phyloP scores from a whole-genome alignment of 2,329 filamentous ascomycete genomes.

The Stemphylium vesicarium region DNA sequence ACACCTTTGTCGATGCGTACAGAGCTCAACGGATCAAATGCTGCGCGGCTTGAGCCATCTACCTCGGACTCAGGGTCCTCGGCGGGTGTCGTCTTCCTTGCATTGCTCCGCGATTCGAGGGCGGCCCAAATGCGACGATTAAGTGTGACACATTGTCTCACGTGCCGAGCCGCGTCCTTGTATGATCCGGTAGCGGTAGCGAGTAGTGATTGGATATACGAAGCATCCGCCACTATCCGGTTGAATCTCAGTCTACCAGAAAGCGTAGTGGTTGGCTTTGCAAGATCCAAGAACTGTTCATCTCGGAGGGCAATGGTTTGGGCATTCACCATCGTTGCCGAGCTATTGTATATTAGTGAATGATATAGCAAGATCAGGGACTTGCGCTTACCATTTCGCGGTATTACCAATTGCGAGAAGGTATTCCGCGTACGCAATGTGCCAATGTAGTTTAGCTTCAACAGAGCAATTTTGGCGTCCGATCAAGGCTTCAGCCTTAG shows the following conservation, averaged over 20 bases:
- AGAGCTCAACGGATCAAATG: constrained; percentile 38
- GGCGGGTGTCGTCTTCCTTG: constrained; percentile 21
- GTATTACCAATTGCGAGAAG: constrained; percentile 70
- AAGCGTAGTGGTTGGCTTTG: constrained; percentile 41
- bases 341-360: constrained; percentile 30
- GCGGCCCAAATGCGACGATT: constrained; percentile 60
- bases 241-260: constrained; percentile 52
- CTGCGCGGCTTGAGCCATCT: constrained; percentile 21
- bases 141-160: constrained; percentile 56
- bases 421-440: constrained; percentile 78
- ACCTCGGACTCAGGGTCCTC: constrained; percentile 23
- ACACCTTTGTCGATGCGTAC: constrained; percentile 37
- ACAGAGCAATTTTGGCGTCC: constrained; percentile 50
- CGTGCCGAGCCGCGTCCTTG: constrained; percentile 56
- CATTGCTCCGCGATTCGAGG: constrained; percentile 52
- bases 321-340: constrained; percentile 37
- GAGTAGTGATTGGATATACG: constrained; percentile 69
- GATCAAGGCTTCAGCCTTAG: constrained; percentile 62
- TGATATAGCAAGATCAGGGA: background rate
- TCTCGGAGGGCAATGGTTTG: constrained; percentile 39
- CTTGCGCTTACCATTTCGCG: constrained; percentile 59
- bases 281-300: constrained; percentile 34
- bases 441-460: constrained; percentile 62
- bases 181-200: constrained; percentile 62
- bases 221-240: constrained; percentile 64